Percentiles rank a stretch among this genome's conserved stretches.
Conservation (phyloP, 208 protist genomes). For the Leishmania aethiopica region DNA sequence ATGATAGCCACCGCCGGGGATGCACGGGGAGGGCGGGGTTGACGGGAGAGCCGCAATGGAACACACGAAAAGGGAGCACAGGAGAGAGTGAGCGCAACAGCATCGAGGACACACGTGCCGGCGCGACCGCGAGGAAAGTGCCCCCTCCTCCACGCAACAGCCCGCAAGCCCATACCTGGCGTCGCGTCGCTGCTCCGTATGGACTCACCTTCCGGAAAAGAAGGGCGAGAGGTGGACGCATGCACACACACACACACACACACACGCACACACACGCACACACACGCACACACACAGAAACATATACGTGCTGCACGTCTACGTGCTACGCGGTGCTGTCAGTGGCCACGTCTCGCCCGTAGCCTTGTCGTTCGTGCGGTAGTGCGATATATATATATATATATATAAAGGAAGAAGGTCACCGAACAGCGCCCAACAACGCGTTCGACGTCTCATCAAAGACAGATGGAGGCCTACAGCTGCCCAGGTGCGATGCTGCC, state of each 20-base stretch:
- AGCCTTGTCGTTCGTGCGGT: background rate
- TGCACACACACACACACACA: background rate
- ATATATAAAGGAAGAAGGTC: background rate
- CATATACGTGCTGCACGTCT: background rate
- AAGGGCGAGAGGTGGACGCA: background rate
- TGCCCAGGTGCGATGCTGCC: slow-evolving; percentile 64
- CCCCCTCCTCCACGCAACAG: too few relatives aligned
- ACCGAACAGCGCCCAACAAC: background rate
- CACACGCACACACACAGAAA: background rate
- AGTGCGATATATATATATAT: background rate
- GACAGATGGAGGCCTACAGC: slow-evolving; percentile 31
- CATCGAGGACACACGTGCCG: background rate
- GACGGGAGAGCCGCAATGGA: background rate
- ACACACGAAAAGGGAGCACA: background rate
- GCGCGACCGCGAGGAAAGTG: background rate
- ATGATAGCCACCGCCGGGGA: background rate
- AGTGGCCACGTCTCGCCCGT: background rate
- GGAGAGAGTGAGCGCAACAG: background rate
- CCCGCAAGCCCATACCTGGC: background rate
- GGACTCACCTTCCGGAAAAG: background rate
- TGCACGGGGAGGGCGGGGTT: background rate
- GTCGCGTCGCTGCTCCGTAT: background rate
- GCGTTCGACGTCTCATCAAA: background rate
- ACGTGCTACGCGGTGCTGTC: background rate
- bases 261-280: background rate